Conservation (phyloP, 768 basidiomycete species). For the Leccinum truebloodii region DNA sequence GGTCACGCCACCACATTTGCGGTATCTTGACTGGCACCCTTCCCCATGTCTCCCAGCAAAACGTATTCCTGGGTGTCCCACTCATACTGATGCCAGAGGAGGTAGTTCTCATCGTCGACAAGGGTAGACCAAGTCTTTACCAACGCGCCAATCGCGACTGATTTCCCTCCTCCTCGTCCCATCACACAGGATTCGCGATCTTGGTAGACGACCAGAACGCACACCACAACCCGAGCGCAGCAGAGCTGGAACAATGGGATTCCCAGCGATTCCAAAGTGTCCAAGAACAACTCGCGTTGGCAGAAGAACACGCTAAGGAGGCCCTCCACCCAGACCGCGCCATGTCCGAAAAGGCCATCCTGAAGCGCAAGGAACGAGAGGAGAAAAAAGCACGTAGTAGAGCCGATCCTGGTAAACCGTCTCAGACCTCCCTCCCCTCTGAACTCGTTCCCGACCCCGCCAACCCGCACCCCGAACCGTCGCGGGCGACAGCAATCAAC, state of each 20-base stretch:
- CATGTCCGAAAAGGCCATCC: slow-evolving; percentile 61
- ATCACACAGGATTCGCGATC: slow-evolving; percentile 65
- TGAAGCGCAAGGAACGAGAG: slow-evolving; percentile 74
- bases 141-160: not conserved
- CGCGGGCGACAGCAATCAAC: not conserved
- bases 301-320: slow-evolving; percentile 52
- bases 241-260: slow-evolving; percentile 57
- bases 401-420: slow-evolving; percentile 8
- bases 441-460: not conserved
- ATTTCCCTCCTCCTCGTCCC: not conserved
- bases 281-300: slow-evolving; percentile 47
- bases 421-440: not conserved
- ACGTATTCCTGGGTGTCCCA: slow-evolving; percentile 93
- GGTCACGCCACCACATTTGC: slow-evolving; percentile 79
- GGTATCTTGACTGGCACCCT: slow-evolving; percentile 89
- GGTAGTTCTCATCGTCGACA: slow-evolving; percentile 81
- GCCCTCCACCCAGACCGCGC: slow-evolving; percentile 39
- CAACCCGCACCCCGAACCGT: slow-evolving; percentile 4
- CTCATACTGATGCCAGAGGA: slow-evolving; percentile 89
- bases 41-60: slow-evolving; percentile 94
- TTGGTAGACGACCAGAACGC: slow-evolving; percentile 72
- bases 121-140: slow-evolving; percentile 47
- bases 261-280: slow-evolving; percentile 46
- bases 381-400: slow-evolving; percentile 36
- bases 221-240: slow-evolving; percentile 48